phyloP scores from a whole-genome alignment of 371 early-diverging fungal species.

The Mortierella sp. region DNA sequence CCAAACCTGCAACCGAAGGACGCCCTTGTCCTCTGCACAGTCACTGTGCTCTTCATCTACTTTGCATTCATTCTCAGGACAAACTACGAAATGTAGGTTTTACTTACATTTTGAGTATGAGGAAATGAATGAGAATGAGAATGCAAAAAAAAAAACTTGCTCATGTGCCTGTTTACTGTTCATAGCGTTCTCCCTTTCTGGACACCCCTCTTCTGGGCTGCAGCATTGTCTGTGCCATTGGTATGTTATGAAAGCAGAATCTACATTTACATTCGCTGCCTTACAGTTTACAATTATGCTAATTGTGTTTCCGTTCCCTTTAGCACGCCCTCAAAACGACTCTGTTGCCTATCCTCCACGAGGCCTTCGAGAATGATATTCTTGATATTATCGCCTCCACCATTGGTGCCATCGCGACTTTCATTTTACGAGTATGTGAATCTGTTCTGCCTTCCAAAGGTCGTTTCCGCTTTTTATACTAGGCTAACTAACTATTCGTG shows the following conservation, averaged over 20 bases:
- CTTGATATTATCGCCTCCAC: conserved; percentile 26
- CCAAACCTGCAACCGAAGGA: conserved; percentile 35
- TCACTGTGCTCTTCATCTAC: conserved; percentile 36
- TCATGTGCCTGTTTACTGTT: neutral
- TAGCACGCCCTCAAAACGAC: conserved; percentile 41
- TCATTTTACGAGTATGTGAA: conserved; percentile 12
- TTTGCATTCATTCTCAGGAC: conserved; percentile 38
- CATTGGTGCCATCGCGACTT: conserved; percentile 13
- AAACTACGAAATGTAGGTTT: conserved; percentile 40
- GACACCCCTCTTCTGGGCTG: too few species aligned
- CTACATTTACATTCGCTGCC: neutral
- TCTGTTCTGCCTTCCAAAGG: too few species aligned
- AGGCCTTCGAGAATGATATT: conserved; percentile 38
- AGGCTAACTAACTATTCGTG: too few species aligned
- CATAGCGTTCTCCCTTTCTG: conserved; percentile 42
- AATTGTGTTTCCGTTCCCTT: neutral
- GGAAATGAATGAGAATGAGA: too few species aligned
- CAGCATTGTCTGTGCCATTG: conserved; percentile 46
- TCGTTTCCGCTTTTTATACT: too few species aligned
- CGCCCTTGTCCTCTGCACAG: conserved; percentile 43
- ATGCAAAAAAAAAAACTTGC: neutral
- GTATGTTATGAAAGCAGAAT: conserved; percentile 15
- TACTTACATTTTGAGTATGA: neutral
- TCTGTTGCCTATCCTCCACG: conserved; percentile 13
- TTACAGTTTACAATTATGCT: too few species aligned